Conservation (phyloP, 2,329 filamentous ascomycete genomes). For the Cordyceps sp. region DNA sequence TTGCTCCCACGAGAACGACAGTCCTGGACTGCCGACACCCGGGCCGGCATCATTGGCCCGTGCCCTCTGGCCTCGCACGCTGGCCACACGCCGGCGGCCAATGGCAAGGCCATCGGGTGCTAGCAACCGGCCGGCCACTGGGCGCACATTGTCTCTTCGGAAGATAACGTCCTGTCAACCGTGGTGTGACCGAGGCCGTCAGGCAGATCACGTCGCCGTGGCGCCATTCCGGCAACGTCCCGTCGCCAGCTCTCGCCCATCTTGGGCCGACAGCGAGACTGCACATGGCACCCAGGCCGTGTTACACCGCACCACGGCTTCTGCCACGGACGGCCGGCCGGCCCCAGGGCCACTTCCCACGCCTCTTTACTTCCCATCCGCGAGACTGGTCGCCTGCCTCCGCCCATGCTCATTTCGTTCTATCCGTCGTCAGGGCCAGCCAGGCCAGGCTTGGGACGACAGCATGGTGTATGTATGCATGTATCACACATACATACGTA, state of each 20-base stretch:
- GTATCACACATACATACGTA: too few species aligned
- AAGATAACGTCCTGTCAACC: constrained; percentile 2
- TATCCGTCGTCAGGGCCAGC: too few species aligned
- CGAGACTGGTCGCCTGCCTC: too few species aligned
- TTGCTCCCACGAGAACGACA: too few species aligned
- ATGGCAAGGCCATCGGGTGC: not conserved
- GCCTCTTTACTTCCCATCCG: too few species aligned
- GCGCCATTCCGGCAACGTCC: constrained; percentile 2
- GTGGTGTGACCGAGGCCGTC: not conserved
- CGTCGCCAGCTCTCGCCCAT: not conserved
- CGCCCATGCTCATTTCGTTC: too few species aligned
- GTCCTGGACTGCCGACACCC: too few species aligned
- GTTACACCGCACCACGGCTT: not conserved
- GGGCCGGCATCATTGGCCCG: too few species aligned
- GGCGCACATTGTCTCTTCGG: not conserved
- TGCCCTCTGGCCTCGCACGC: too few species aligned
- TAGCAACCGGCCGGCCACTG: not conserved
- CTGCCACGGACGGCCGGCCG: not conserved
- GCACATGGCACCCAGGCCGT: constrained; percentile 1
- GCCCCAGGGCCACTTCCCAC: too few species aligned
- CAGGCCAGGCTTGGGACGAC: too few species aligned
- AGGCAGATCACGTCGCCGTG: constrained; percentile 1
- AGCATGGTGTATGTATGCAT: too few species aligned
- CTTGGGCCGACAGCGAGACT: not conserved
- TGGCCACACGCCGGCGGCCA: not conserved